Evolutionary conservation across 2,329 filamentous ascomycete species (phyloP).

Genomic region (Cadophora gregata): DNA sequence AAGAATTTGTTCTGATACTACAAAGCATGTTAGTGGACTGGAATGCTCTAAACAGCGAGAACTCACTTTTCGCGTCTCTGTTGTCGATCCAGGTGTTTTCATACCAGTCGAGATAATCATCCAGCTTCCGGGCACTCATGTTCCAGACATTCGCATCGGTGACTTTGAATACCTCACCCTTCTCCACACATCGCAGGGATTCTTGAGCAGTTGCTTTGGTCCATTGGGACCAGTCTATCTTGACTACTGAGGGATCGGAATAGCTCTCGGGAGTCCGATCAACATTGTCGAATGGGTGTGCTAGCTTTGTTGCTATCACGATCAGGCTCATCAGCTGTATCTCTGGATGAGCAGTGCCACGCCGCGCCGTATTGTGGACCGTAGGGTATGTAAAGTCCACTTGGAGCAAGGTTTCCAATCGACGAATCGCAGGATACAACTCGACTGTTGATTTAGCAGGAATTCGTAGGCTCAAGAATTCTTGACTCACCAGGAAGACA

Average conservation of each 20-base stretch:
- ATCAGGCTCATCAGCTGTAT: constrained; percentile 73
- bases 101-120: constrained; percentile 83
- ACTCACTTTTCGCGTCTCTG: constrained; percentile 47
- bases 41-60: background rate
- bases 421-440: constrained; percentile 63
- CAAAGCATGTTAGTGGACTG: background rate
- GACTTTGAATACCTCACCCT: constrained; percentile 58
- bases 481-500: constrained; percentile 70
- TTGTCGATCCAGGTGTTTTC: constrained; percentile 67
- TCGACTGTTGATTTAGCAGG: constrained; percentile 59
- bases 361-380: constrained; percentile 48
- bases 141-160: constrained; percentile 66
- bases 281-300: constrained; percentile 74
- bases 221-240: constrained; percentile 79
- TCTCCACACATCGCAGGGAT: constrained; percentile 40
- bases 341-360: constrained; percentile 72
- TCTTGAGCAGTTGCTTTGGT: constrained; percentile 51
- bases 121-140: constrained; percentile 67
- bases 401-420: constrained; percentile 50
- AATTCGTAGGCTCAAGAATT: background rate
- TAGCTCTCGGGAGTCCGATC: constrained; percentile 55
- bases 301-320: constrained; percentile 77
- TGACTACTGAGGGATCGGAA: constrained; percentile 62
- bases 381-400: constrained; percentile 65
- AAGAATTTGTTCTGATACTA: constrained; percentile 44